These are phyloP conservation scores for Ceratopteris richardii DNA, from an alignment of 75 land plant genomes.

Conservation along the genomic window DNA sequence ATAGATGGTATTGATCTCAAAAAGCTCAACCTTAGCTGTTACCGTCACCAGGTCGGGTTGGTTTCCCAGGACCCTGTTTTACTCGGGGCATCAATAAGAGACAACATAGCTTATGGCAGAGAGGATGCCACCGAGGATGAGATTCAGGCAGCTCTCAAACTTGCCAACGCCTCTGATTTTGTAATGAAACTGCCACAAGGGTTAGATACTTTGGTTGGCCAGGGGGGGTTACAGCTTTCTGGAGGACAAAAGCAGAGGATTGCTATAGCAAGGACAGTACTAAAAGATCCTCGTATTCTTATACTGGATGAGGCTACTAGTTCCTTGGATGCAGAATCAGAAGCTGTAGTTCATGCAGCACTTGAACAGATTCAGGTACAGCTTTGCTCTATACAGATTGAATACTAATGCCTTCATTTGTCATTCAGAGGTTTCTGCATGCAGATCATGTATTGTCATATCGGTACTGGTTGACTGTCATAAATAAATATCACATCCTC, in stretches of 20 bases:
- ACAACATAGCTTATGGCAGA: constrained; percentile 91
- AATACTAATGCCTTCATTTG: too few species aligned
- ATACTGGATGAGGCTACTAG: constrained; percentile 93
- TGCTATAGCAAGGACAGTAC: constrained; percentile 86
- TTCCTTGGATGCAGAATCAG: constrained; percentile 85
- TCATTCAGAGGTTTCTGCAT: too few species aligned
- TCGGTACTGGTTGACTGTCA: too few species aligned
- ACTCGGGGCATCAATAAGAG: constrained; percentile 85
- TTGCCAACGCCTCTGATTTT: constrained; percentile 97
- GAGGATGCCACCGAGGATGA: constrained; percentile 98
- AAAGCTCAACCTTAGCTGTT: constrained; percentile 75
- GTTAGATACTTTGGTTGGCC: constrained; percentile 94
- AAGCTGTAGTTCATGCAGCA: constrained; percentile 90
- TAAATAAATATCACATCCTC: too few species aligned
- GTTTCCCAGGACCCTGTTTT: constrained; percentile 96
- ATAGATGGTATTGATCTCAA: constrained; percentile 88
- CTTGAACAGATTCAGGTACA: constrained; percentile 31
- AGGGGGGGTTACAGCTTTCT: constrained; percentile 88
- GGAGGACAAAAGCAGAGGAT: constrained; percentile 96
- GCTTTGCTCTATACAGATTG: too few species aligned
- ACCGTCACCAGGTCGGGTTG: constrained; percentile 82
- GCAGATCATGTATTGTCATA: too few species aligned
- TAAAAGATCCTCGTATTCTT: constrained; percentile 92
- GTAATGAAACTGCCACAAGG: constrained; percentile 95
- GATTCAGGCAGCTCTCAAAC: constrained; percentile 93